Evolutionary conservation across 352 stramenopile species (phyloP).

Genomic region (Pythium phragmiticola): DNA sequence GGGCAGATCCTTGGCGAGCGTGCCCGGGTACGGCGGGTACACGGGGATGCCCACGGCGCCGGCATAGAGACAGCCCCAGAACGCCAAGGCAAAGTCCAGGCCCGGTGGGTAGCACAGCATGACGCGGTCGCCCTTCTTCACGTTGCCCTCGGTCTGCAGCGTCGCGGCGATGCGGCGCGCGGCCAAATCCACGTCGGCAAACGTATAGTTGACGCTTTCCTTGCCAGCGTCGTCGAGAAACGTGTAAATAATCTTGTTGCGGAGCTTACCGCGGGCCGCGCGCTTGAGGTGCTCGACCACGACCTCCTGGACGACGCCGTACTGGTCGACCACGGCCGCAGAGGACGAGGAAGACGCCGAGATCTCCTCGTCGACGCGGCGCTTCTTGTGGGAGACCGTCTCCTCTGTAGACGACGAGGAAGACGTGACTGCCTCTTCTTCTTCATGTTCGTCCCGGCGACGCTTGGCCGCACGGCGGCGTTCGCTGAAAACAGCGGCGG

Average conservation of each 20-base stretch:
- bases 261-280: slow-evolving; percentile 39
- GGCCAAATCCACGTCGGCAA: slow-evolving; percentile 63
- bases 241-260: slow-evolving; percentile 76
- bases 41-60: slow-evolving; percentile 72
- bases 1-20: slow-evolving; percentile 70
- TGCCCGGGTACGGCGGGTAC: slow-evolving; percentile 75
- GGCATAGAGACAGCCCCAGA: slow-evolving; percentile 81
- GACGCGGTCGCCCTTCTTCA: slow-evolving; percentile 67
- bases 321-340: too few species aligned
- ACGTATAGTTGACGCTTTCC: slow-evolving; percentile 70
- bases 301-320: too few species aligned
- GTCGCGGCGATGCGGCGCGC: slow-evolving; percentile 59
- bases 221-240: slow-evolving; percentile 74
- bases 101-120: slow-evolving; percentile 78
- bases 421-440: too few species aligned
- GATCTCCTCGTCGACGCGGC: too few species aligned
- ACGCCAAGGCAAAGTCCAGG: slow-evolving; percentile 72
- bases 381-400: too few species aligned
- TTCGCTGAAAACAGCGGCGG: too few species aligned
- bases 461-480: too few species aligned
- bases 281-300: slow-evolving; percentile 50
- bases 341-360: too few species aligned
- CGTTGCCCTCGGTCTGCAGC: slow-evolving; percentile 46
- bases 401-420: too few species aligned
- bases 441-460: too few species aligned